Evolutionary conservation across 768 basidiomycete genomes (phyloP).

Genomic region (Lactarius akahatsu): DNA sequence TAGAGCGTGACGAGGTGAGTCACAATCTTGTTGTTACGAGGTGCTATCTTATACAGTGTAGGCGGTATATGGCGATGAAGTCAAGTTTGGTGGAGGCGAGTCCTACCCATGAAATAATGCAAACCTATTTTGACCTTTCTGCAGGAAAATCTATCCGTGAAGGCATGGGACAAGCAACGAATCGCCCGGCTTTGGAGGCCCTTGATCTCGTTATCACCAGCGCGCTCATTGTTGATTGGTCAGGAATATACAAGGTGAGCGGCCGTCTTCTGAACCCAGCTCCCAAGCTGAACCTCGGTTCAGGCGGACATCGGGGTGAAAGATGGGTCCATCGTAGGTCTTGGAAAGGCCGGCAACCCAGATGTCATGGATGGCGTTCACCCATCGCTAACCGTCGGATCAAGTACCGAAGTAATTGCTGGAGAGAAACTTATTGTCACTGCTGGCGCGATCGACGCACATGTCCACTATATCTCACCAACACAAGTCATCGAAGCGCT

Average conservation of each 20-base stretch:
- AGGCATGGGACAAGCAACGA: slow-evolving; percentile 93
- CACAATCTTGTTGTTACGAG: background rate
- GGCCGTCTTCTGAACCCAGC: background rate
- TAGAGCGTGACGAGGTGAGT: slow-evolving; percentile 77
- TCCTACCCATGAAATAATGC: background rate
- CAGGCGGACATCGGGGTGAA: slow-evolving; percentile 96
- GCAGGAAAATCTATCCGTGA: slow-evolving; percentile 91
- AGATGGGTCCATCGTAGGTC: slow-evolving; percentile 73
- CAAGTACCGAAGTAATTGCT: slow-evolving; percentile 92
- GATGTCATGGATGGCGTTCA: slow-evolving; percentile 85
- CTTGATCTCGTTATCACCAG: slow-evolving; percentile 96
- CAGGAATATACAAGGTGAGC: slow-evolving; percentile 86
- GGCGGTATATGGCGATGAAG: slow-evolving; percentile 93
- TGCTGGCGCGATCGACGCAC: slow-evolving; percentile 88
- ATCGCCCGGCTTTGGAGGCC: slow-evolving; percentile 59
- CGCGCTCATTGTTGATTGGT: slow-evolving; percentile 92
- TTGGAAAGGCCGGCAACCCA: slow-evolving; percentile 98
- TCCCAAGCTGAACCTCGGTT: background rate
- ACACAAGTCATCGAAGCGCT: slow-evolving; percentile 88
- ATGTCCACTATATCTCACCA: slow-evolving; percentile 94
- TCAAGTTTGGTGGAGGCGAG: slow-evolving; percentile 94
- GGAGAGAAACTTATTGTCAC: slow-evolving; percentile 94
- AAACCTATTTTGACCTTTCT: background rate
- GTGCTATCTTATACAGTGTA: slow-evolving; percentile 33
- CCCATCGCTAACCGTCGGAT: slow-evolving; percentile 74